Base-by-base conservation (phyloP, 2,329 filamentous ascomycete species). In the Ilyonectria mors-panacis region DNA sequence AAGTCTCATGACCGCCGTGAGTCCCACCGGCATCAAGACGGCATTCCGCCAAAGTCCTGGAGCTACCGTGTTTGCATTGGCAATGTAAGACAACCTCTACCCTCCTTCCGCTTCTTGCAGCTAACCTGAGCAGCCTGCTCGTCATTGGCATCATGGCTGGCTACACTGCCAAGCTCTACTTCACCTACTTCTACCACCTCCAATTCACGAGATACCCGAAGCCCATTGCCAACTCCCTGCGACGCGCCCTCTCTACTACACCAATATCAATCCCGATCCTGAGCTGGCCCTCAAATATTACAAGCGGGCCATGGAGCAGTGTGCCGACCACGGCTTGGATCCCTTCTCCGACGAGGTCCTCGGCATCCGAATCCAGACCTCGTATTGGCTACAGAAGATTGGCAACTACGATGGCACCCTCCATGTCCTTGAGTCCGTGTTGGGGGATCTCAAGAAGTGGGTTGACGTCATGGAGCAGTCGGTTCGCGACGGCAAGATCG, bases 331-430 rank as follows among this genome's bases (percentile, higher is more conserved):
- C 57, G 90, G 91, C 0, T 89, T 99, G 83, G 94, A 98, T 77
- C 94, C 93, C 0, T 97, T 95, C 78, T 95, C 93, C 4, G 93
- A 98, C 74, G 95, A 98, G 78, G 91, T 98, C 37, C 86, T 98
- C 73, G 96, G 96, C 9, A 91, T 98, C 59, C 94, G 94, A 77
- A 91, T 98, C 57, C 91, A 95, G 78, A 86, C 97, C 9, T 91
- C 94, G 1, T 87, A 87, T 10, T 90, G 97, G 86, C 86, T 97
- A 69, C 94, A 98, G 80, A 91, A 92, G 76, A 88, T 93, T 17
- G 87, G 91, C 35, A 89, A 92, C 74, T 91, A 91, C 76, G 85
- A 88, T 23, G 88, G 91, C 64, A 90, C 94, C 0, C 91, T 93
- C 64, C 88, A 93, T 56, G 90, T 97, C 4, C 82, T 98, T 35